Percentiles rank a stretch among this genome's conserved stretches.
phyloP scores from a whole-genome alignment of 2,329 filamentous ascomycete species.

The Plenodomus lindquistii region DNA sequence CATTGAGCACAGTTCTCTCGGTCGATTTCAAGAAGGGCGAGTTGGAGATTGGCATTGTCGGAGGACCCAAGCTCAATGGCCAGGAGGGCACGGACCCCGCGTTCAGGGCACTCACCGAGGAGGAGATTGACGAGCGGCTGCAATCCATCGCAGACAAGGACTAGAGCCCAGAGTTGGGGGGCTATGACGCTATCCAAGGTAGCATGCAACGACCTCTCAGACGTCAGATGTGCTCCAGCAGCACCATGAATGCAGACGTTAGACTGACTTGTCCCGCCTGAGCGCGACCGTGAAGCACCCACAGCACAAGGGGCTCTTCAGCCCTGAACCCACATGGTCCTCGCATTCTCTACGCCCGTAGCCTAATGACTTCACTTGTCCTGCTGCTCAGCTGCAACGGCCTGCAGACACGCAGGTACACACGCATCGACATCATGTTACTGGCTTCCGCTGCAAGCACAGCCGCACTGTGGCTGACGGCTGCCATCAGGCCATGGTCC shows the following conservation, averaged over 20 bases:
- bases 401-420: slow-evolving; percentile 24
- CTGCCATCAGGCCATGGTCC: slow-evolving; percentile 26
- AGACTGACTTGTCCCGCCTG: slow-evolving; percentile 38
- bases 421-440: slow-evolving; percentile 33
- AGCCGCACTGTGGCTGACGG: slow-evolving; percentile 45
- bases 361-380: slow-evolving; percentile 35
- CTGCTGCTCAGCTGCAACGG: slow-evolving; percentile 38
- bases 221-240: slow-evolving; percentile 31
- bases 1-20: slow-evolving; percentile 92
- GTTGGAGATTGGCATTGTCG: slow-evolving; percentile 96
- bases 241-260: slow-evolving; percentile 38
- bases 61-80: slow-evolving; percentile 80
- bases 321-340: slow-evolving; percentile 24
- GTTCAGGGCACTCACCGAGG: slow-evolving; percentile 90
- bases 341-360: slow-evolving; percentile 36
- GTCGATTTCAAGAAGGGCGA: slow-evolving; percentile 99
- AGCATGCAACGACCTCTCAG: slow-evolving; percentile 33
- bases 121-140: slow-evolving; percentile 97
- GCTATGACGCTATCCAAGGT: slow-evolving; percentile 30
- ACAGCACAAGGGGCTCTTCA: slow-evolving; percentile 16
- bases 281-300: slow-evolving; percentile 37
- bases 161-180: slow-evolving; percentile 55
- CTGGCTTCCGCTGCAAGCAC: slow-evolving; percentile 36
- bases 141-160: slow-evolving; percentile 99
- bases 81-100: slow-evolving; percentile 76